These are phyloP conservation scores for Hysterangium stoloniferum DNA, from an alignment of 768 basidiomycete genomes.

Conservation along the genomic window DNA sequence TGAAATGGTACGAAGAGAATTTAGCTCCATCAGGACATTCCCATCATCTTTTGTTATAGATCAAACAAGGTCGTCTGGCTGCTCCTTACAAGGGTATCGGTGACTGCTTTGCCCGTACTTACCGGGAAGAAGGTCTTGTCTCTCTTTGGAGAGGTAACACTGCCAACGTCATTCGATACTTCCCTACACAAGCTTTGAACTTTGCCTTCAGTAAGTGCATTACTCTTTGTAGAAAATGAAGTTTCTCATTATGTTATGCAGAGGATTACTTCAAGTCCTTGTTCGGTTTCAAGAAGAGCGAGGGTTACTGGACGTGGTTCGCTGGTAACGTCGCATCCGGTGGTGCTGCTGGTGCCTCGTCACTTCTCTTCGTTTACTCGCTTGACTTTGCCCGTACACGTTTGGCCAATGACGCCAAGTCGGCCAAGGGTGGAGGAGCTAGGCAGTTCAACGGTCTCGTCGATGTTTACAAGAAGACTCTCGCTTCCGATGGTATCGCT, in stretches of 20 bases:
- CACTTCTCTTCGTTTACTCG: conserved; percentile 98
- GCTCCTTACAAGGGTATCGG: conserved; percentile 93
- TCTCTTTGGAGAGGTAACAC: conserved; percentile 99
- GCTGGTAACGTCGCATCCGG: conserved; percentile 96
- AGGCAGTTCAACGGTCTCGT: conserved; percentile 99
- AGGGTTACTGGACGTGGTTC: conserved; percentile 99
- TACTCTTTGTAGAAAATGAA: not conserved
- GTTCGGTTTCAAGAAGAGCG: conserved; percentile 97
- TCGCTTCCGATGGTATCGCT: conserved; percentile 94
- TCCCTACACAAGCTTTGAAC: conserved; percentile 99
- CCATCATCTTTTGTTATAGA: conserved; percentile 37
- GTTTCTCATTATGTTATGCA: conserved; percentile 21
- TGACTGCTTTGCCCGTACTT: conserved; percentile 90
- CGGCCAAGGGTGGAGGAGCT: conserved; percentile 80
- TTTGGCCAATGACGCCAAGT: conserved; percentile 97
- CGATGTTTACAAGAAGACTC: conserved; percentile 96
- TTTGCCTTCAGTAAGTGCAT: conserved; percentile 91
- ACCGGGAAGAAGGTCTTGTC: conserved; percentile 89
- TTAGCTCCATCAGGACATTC: not conserved
- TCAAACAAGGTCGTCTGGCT: conserved; percentile 98
- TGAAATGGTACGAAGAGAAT: conserved; percentile 74
- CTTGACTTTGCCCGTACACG: conserved; percentile 99
- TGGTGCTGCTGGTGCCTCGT: conserved; percentile 99
- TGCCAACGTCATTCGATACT: conserved; percentile 99
- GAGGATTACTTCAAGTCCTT: conserved; percentile 99